Base-by-base conservation (phyloP, 768 basidiomycete species). In the Agrocybe praecox region DNA sequence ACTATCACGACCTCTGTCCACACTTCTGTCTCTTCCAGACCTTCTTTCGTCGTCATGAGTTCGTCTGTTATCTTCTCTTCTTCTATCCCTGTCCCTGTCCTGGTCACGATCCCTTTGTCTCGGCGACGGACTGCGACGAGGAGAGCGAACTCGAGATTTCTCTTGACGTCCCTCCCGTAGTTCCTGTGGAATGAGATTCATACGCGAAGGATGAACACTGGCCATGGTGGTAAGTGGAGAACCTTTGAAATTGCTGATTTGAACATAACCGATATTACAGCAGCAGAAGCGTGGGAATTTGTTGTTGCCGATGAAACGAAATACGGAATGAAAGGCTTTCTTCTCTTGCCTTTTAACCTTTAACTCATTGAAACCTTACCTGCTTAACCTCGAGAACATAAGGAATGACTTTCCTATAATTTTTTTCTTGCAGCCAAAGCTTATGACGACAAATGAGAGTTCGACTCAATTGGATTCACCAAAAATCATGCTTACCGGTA, bases 161-260 rank as follows among this genome's bases (percentile, higher is more conserved):
- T 66, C 56, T 40, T 53, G 46, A 58, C 59, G 46, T n/a, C 34
- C 59, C 26, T 52, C 57, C 64, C 55, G 65, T 52, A 69, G 60
- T 33, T 77, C 73, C 54, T 74, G 81, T 36, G 88, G 85, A 18
- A 91, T 85, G 5, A 90, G 74, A 23, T 75, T 84, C 74, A 88
- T 75, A 49, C 89, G 81, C 10, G 89, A 90, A 22, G 90, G 89
- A 64, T 91, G 89, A 6, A 91, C 78, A 18, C 84, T 85, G 23
- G 88, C 88, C 89, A 91, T 90, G 52, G 56, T 64, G n/a, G 56
- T 61, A 8, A 56, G 57, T 34, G 49, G 19, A 11, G 40, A 14
- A 14, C 12, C 36, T 40, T 15, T 40, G 6, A n/a, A 15, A 22
- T 47, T 11, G 46, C 15, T 17, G 46, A 24, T n/a, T n/a, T 6